Evolutionary conservation across 257 asterid species (phyloP).

Genomic region (Primulina eburnea): DNA sequence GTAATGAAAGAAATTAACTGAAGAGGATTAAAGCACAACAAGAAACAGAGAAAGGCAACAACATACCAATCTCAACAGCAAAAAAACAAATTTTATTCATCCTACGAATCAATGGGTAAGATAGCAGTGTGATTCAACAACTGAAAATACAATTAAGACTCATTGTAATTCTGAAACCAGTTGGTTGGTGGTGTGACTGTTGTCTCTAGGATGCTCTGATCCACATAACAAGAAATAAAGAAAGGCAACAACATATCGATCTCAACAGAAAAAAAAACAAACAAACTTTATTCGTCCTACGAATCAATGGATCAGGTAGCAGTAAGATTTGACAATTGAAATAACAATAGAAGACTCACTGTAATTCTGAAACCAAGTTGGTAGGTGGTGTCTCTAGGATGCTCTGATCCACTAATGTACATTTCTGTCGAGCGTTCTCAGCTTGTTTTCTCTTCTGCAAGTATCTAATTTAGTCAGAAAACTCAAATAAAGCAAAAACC

Average conservation of each 20-base stretch:
- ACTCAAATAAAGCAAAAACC: background rate
- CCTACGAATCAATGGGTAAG: slow-evolving; percentile 8
- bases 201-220: slow-evolving; percentile 43
- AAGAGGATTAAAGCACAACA: background rate
- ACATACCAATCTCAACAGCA: background rate
- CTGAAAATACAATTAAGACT: slow-evolving; percentile 28
- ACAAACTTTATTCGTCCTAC: background rate
- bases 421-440: slow-evolving; percentile 40
- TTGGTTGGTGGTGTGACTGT: slow-evolving; percentile 18
- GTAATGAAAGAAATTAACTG: background rate
- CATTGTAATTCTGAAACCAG: slow-evolving; percentile 46
- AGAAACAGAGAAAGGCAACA: too few species aligned
- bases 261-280: background rate
- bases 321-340: slow-evolving; percentile 3
- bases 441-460: slow-evolving; percentile 53
- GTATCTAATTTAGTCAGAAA: slow-evolving; percentile 21
- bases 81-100: background rate
- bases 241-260: background rate
- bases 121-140: background rate
- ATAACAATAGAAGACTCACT: slow-evolving; percentile 42
- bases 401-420: slow-evolving; percentile 33
- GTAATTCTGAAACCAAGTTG: slow-evolving; percentile 37
- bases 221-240: slow-evolving; percentile 5
- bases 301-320: slow-evolving; percentile 1
- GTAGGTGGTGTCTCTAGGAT: slow-evolving; percentile 37